These are phyloP conservation scores for Coemansia erecta DNA, from an alignment of 192 early-diverging fungal genomes.

Conservation along the genomic window DNA sequence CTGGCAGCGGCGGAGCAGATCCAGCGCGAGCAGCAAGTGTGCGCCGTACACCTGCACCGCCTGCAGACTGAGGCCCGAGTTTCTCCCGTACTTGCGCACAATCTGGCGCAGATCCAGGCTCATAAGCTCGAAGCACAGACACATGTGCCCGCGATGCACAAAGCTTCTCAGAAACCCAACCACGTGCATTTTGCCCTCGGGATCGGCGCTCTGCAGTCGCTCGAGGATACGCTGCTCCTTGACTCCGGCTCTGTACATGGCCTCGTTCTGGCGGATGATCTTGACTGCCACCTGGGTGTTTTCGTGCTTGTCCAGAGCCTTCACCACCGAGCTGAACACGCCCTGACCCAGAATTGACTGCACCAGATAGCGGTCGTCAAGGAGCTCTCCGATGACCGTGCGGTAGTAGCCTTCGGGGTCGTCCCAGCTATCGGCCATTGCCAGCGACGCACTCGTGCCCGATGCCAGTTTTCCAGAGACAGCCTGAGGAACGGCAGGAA, in stretches of 20 bases:
- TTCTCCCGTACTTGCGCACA: constrained; percentile 92
- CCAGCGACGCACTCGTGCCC: neutral
- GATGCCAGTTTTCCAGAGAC: constrained; percentile 2
- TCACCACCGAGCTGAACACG: constrained; percentile 93
- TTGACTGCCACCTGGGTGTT: constrained; percentile 90
- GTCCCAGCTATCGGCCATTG: constrained; percentile 85
- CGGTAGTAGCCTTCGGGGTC: constrained; percentile 98
- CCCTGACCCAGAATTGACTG: constrained; percentile 85
- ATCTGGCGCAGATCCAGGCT: constrained; percentile 91
- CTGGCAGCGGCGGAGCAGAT: constrained; percentile 75
- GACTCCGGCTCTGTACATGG: constrained; percentile 83
- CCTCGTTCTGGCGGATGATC: constrained; percentile 92
- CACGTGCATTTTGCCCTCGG: constrained; percentile 83
- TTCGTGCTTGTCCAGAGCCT: constrained; percentile 74
- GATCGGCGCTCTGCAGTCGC: constrained; percentile 80
- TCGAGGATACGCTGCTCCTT: constrained; percentile 91
- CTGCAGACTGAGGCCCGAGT: constrained; percentile 88
- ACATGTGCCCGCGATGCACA: constrained; percentile 86
- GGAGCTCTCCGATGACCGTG: constrained; percentile 80
- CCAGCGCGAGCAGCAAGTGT: constrained; percentile 84
- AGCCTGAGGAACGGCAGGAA: constrained; percentile 15
- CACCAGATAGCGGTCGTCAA: constrained; percentile 86
- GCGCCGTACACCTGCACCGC: constrained; percentile 90
- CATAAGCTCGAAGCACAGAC: constrained; percentile 92
- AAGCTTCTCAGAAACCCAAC: constrained; percentile 84